Percentiles rank a stretch among this genome's conserved stretches.
Evolutionary conservation across 345 rosid genomes (phyloP).

Genomic region (Sisymbrium altissimum): DNA sequence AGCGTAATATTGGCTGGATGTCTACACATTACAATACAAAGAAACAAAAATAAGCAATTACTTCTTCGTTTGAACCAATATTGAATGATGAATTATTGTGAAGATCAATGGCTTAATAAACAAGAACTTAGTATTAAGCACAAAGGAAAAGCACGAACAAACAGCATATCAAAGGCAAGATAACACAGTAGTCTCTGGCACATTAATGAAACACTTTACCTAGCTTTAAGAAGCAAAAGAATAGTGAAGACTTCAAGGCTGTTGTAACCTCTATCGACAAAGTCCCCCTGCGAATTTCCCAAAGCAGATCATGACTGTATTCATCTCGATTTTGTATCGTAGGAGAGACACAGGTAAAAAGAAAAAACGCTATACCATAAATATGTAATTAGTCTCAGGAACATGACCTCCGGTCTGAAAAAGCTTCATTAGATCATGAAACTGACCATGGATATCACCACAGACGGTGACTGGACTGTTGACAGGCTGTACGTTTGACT

Average conservation of each 20-base stretch:
- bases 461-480: conserved; percentile 99
- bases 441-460: conserved; percentile 99
- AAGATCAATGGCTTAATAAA: neutral
- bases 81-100: neutral
- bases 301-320: neutral
- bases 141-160: neutral
- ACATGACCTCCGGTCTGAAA: conserved; percentile 98
- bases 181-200: neutral
- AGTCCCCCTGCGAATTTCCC: conserved; percentile 63
- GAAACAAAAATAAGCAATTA: neutral
- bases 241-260: conserved; percentile 94
- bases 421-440: conserved; percentile 98
- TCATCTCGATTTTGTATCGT: neutral
- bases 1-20: conserved; percentile 97
- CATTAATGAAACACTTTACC: conserved; percentile 38
- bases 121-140: neutral
- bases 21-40: conserved; percentile 42
- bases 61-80: neutral
- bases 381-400: conserved; percentile 96
- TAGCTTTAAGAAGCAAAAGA: conserved; percentile 93
- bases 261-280: conserved; percentile 92
- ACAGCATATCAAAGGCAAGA: neutral
- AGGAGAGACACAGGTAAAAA: neutral
- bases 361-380: conserved; percentile 55
- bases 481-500: conserved; percentile 97